Evolutionary conservation across 768 basidiomycete species (phyloP), one percentile per base, ranked within the genome.

Genomic region (Rhizopogon vesiculosus): DNA sequence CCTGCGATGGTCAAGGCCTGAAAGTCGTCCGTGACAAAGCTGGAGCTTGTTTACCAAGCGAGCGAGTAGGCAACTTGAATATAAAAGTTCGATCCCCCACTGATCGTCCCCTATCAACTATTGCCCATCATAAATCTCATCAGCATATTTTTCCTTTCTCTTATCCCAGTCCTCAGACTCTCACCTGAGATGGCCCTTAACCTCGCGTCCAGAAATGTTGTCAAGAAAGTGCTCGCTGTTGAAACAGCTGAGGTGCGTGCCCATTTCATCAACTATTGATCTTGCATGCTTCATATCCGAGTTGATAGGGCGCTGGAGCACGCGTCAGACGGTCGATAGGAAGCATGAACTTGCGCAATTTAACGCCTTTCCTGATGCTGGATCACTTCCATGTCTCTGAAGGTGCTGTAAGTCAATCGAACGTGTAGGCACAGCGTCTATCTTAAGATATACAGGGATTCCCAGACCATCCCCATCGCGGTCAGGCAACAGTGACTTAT

Each of bases 391-490:
- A 85, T 62, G 79, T 89, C 54, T 70, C 74, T 1, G 69, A 82
- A 64, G 89, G 89, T 46, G 86, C 86, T 7, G 89, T 89, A 63
- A 55, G 85, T 71, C 22, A 42, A 45, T 9, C 33, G 18, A n/a
- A n/a, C 10, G 33, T 38, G 12, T 35, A 28, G 25, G 42, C 2
- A 38, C 25, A 33, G 31, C 25, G 16, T 12, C 33, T 7, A 52
- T 29, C 48, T 45, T 29, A 43, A 18, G 8, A 16, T 16, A 8
- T n/a, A 18, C 55, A 88, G 86, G 89, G 91, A 3, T 93, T 96
- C 64, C 91, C 92, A 12, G 95, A 97, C 66, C 94, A 96, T 67
- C 93, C 94, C 3, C 94, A 95, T 69, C 80, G 93, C 16, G 94
- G 93, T 3, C 93, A 94, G 68, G 86, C 86, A 3, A 91, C 88